Conservation (phyloP, 2,329 filamentous ascomycete species). For the Laburnicola sp. region DNA sequence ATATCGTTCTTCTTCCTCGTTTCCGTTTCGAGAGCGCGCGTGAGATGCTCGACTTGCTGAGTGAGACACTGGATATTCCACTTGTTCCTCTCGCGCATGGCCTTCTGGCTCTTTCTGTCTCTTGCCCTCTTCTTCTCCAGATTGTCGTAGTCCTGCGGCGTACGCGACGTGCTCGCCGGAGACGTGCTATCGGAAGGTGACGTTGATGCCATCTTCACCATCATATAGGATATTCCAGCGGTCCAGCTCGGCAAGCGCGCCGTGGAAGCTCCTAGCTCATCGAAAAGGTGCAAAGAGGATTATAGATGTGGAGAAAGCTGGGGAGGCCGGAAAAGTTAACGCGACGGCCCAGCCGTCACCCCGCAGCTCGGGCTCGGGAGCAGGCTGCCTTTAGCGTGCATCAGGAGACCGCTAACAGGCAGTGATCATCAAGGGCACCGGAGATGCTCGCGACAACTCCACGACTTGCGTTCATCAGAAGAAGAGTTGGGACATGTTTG, state of each 20-base stretch:
- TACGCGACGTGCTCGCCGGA: constrained; percentile 4
- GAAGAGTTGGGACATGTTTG: background rate
- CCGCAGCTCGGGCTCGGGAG: too few relatives aligned
- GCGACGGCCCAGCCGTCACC: too few relatives aligned
- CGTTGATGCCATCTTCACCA: constrained; percentile 7
- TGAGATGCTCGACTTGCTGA: constrained; percentile 25
- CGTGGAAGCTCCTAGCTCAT: constrained; percentile 1
- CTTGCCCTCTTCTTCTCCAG: constrained; percentile 24
- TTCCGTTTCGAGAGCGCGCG: constrained; percentile 18
- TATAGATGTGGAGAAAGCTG: constrained; percentile 7
- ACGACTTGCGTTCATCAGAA: too few relatives aligned
- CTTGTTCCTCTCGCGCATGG: constrained; percentile 28
- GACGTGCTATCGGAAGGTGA: constrained; percentile 10
- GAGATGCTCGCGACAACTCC: background rate
- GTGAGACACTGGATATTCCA: constrained; percentile 27
- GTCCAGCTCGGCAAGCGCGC: background rate
- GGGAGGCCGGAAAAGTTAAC: background rate
- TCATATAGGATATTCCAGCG: background rate
- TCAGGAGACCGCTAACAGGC: background rate
- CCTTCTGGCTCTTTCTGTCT: constrained; percentile 30
- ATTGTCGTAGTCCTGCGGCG: constrained; percentile 15
- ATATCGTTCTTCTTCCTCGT: constrained; percentile 18
- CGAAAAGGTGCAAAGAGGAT: background rate
- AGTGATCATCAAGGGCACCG: background rate
- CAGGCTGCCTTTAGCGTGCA: background rate